phyloP scores from a whole-genome alignment of 805 yeast species.

The Priceomyces haplophilus region DNA sequence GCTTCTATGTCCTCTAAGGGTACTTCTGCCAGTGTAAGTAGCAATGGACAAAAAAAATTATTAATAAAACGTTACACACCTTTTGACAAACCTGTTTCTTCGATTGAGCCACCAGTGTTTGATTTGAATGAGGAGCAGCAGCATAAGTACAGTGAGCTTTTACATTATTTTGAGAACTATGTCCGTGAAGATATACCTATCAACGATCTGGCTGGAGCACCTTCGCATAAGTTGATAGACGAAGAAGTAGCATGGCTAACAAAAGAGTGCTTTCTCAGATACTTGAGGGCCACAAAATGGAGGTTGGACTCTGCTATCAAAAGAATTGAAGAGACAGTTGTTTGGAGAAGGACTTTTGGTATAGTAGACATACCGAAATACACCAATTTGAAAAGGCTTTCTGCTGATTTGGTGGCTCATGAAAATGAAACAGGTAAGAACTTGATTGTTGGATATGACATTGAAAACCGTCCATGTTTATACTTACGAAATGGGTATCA shows the following conservation, averaged over 20 bases:
- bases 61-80: conserved; percentile 37
- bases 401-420: conserved; percentile 41
- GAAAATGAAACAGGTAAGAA: conserved; percentile 57
- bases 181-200: conserved; percentile 27
- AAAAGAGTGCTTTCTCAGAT: conserved; percentile 51
- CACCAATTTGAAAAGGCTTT: conserved; percentile 28
- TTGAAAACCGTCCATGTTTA: conserved; percentile 51
- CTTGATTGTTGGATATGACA: conserved; percentile 52
- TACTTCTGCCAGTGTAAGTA: conserved; percentile 9
- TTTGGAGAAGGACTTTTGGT: conserved; percentile 57
- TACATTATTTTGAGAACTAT: conserved; percentile 28
- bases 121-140: conserved; percentile 30
- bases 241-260: conserved; percentile 46
- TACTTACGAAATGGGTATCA: conserved; percentile 54
- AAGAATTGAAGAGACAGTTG: conserved; percentile 44
- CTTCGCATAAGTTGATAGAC: conserved; percentile 23
- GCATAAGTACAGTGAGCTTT: conserved; percentile 27
- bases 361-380: conserved; percentile 28
- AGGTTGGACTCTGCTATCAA: conserved; percentile 41
- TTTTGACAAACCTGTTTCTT: conserved; percentile 37
- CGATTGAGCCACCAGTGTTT: conserved; percentile 28
- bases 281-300: conserved; percentile 54
- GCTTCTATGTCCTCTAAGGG: conserved; percentile 17
- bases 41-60: conserved; percentile 12
- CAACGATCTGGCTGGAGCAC: conserved; percentile 21